phyloP scores from a whole-genome alignment of 2,329 filamentous ascomycete genomes.

The Lachnellula occidentalis region DNA sequence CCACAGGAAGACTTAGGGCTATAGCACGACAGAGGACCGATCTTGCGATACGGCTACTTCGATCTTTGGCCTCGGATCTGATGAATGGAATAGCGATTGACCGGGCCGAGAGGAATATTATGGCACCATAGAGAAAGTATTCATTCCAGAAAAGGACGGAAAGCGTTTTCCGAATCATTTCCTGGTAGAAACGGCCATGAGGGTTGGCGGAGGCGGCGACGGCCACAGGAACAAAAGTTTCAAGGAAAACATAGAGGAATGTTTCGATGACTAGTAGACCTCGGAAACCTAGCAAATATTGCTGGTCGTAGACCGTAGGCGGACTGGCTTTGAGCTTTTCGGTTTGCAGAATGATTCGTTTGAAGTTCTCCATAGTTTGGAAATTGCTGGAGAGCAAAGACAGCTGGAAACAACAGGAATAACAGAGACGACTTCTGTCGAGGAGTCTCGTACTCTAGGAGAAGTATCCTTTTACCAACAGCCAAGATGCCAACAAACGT shows the following conservation, averaged over 20 bases:
- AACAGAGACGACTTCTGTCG: too few species aligned
- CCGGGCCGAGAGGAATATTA: conserved; percentile 42
- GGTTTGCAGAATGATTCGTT: background rate
- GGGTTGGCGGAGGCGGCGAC: conserved; percentile 34
- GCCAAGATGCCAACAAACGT: too few species aligned
- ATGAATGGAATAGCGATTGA: conserved; percentile 39
- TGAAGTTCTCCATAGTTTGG: background rate
- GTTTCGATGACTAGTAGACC: conserved; percentile 39
- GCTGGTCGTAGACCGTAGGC: conserved; percentile 9
- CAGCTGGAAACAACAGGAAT: too few species aligned
- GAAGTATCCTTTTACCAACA: too few species aligned
- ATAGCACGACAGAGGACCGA: background rate
- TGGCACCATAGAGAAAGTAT: conserved; percentile 39
- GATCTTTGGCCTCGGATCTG: conserved; percentile 12
- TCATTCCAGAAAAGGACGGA: conserved; percentile 42
- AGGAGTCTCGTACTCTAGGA: too few species aligned
- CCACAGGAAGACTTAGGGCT: conserved; percentile 34
- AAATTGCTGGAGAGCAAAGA: background rate
- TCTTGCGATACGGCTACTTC: background rate
- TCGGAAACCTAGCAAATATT: conserved; percentile 39
- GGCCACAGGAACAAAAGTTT: conserved; percentile 38
- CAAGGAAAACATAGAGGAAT: conserved; percentile 41
- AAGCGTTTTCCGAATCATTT: conserved; percentile 39
- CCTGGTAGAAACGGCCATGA: conserved; percentile 35
- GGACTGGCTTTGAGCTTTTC: conserved; percentile 3